Evolutionary conservation across 176 grass and related monocot species (phyloP).

Genomic region (Paspalum vaginatum): DNA sequence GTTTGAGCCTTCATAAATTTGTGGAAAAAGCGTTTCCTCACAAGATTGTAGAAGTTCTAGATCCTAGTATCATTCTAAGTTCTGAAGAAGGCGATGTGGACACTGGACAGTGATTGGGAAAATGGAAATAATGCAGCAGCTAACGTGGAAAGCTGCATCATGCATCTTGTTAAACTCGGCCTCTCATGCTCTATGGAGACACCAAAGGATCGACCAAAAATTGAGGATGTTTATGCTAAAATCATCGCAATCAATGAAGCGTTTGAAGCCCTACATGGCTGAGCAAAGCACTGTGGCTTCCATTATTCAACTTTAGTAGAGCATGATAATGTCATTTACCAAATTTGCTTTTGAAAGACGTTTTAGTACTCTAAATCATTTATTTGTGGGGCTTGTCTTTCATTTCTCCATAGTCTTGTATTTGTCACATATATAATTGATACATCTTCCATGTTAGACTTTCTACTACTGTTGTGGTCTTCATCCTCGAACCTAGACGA

Average conservation of each 20-base stretch:
- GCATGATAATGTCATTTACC: neutral
- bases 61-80: conserved; percentile 24
- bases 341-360: neutral
- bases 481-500: no score
- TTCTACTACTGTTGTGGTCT: no score
- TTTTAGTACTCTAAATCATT: neutral
- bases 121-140: neutral
- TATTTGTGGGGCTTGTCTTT: no score
- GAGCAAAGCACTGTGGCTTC: neutral
- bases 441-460: no score
- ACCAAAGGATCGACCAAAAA: conserved; percentile 51
- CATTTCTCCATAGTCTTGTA: no score
- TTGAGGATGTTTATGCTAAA: conserved; percentile 44
- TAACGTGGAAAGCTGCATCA: conserved; percentile 17
- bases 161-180: conserved; percentile 44
- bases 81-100: neutral
- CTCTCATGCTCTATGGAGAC: conserved; percentile 43
- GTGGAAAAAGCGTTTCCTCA: conserved; percentile 37
- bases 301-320: neutral
- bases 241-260: conserved; percentile 27
- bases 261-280: conserved; percentile 7
- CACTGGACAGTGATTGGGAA: neutral
- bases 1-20: conserved; percentile 52
- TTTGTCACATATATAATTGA: no score
- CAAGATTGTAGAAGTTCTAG: conserved; percentile 23